These are phyloP conservation scores for Leptographium flavum DNA, from an alignment of 2,329 filamentous ascomycete genomes.

Conservation along the genomic window DNA sequence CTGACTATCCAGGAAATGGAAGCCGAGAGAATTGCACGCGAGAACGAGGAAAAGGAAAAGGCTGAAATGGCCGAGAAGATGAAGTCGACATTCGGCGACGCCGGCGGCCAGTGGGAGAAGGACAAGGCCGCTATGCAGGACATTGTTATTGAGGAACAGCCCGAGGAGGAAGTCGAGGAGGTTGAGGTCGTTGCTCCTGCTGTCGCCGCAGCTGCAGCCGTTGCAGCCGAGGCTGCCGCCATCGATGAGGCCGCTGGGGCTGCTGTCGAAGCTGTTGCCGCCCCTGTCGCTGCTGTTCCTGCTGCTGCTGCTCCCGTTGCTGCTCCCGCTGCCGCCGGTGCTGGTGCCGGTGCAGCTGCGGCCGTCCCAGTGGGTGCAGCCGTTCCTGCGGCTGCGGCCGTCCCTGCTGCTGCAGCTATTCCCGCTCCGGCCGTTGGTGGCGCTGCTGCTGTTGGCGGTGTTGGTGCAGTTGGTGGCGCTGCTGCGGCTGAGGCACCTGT, in stretches of 20 bases:
- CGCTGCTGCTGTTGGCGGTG: background rate
- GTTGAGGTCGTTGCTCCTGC: background rate
- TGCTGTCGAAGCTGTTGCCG: background rate
- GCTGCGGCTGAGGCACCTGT: background rate
- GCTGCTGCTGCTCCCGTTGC: background rate
- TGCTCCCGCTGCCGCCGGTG: background rate
- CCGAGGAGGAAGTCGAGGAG: background rate
- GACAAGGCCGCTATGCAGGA: conserved; percentile 71
- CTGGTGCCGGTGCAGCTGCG: background rate
- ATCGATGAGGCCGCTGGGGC: background rate
- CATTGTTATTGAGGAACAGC: conserved; percentile 42
- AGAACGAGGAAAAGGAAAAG: conserved; percentile 65
- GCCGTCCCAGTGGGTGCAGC: background rate
- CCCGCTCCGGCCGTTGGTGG: background rate
- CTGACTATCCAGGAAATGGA: conserved; percentile 64
- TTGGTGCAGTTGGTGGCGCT: background rate
- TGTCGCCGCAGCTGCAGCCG: background rate
- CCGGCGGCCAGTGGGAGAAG: conserved; percentile 72
- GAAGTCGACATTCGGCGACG: conserved; percentile 65
- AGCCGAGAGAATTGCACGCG: conserved; percentile 62
- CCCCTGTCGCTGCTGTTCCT: background rate
- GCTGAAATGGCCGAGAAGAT: conserved; percentile 62
- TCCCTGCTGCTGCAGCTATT: background rate
- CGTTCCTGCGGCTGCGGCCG: background rate
- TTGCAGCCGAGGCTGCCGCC: background rate